Evolutionary conservation across 2,329 filamentous ascomycete species (phyloP).

Genomic region (Nannizzia gypsea): DNA sequence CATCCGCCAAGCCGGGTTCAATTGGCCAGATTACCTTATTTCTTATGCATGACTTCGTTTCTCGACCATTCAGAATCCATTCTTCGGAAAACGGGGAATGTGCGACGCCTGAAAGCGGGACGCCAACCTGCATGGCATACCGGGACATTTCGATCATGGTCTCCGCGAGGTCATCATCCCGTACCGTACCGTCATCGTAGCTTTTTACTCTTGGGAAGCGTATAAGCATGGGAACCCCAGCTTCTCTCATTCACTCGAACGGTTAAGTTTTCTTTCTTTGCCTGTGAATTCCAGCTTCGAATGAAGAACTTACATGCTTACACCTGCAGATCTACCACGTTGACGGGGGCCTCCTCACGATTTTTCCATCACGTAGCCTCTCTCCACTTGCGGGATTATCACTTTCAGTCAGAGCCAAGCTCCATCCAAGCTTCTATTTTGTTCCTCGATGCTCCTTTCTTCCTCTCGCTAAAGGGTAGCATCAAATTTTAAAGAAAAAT

Average conservation of each 20-base stretch:
- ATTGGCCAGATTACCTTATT: not conserved
- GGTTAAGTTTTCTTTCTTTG: not conserved
- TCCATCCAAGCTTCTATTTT: not conserved
- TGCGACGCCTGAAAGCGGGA: not conserved
- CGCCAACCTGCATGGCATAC: not conserved
- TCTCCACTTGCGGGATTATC: slow-evolving; percentile 2
- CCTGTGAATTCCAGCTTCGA: not conserved
- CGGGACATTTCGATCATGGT: not conserved
- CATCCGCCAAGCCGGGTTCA: not conserved
- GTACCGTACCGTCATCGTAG: not conserved
- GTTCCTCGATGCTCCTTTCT: not conserved
- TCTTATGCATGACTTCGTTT: not conserved
- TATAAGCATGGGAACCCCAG: not conserved
- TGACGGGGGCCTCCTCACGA: not conserved
- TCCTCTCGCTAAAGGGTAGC: not conserved
- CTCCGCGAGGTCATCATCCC: not conserved
- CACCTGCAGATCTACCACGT: not conserved
- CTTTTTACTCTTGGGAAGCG: not conserved
- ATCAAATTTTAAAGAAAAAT: slow-evolving; percentile 2
- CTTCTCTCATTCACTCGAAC: not conserved
- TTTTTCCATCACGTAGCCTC: not conserved
- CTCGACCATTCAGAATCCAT: not conserved
- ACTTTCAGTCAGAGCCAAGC: not conserved
- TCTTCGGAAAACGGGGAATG: not conserved
- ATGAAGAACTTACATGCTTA: not conserved